A percentile compares a stretch with the other conserved stretches of the same genome.
These are phyloP conservation scores for Ophiostoma sp. DNA, from an alignment of 2,329 filamentous ascomycete genomes.

Conservation along the genomic window DNA sequence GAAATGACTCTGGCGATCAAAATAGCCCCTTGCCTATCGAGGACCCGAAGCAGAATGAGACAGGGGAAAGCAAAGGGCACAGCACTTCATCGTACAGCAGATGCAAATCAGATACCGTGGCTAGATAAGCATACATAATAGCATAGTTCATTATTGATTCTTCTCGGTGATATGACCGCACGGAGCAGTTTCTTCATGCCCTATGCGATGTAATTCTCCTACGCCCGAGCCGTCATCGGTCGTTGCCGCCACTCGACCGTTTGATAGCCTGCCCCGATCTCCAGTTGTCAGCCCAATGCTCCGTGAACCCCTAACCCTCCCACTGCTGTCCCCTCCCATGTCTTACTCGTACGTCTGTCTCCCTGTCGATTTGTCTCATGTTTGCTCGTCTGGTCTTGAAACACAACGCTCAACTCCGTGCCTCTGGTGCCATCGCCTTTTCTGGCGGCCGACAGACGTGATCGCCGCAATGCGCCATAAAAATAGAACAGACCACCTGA, in stretches of 20 bases:
- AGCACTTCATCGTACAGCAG: not conserved
- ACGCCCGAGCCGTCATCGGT: not conserved
- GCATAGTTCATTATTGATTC: not conserved
- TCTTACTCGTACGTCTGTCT: not conserved
- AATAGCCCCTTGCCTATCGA: not conserved
- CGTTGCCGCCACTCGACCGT: not conserved
- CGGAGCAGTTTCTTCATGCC: not conserved
- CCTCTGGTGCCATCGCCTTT: not conserved
- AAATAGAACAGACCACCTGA: not conserved
- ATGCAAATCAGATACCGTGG: not conserved
- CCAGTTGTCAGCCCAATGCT: not conserved
- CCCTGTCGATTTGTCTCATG: not conserved
- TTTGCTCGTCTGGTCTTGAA: conserved; percentile 4
- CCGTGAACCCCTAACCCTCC: not conserved
- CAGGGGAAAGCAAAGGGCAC: not conserved
- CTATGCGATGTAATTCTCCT: not conserved
- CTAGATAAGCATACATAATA: not conserved
- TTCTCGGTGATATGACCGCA: not conserved
- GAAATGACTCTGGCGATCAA: not conserved
- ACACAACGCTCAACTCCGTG: not conserved
- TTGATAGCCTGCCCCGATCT: not conserved
- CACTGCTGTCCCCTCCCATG: not conserved
- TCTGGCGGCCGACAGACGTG: conserved; percentile 2
- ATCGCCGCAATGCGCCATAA: conserved; percentile 9
- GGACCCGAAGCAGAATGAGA: not conserved